These are phyloP conservation scores for Wallacemonas sp. DNA, from an alignment of 208 protist genomes.

Conservation along the genomic window DNA sequence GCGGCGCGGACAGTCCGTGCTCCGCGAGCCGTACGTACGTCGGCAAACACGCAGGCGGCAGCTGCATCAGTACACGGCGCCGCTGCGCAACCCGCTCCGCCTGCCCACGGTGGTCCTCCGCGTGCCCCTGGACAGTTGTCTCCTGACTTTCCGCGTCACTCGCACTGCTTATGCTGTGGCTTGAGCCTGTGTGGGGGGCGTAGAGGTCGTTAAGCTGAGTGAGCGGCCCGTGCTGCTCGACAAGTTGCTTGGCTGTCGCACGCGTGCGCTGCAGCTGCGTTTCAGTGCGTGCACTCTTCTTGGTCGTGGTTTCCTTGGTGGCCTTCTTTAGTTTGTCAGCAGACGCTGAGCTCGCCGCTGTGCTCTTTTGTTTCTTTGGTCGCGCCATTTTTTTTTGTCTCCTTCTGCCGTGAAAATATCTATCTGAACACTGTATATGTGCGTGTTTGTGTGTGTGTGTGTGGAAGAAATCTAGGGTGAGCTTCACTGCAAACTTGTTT, in stretches of 20 bases:
- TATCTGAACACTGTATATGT: no score
- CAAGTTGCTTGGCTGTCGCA: slow-evolving; percentile 12
- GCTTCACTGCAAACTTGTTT: no score
- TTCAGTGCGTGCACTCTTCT: not conserved
- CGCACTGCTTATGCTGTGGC: not conserved
- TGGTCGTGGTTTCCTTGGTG: slow-evolving; percentile 17
- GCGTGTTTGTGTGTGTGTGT: no score
- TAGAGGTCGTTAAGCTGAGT: slow-evolving; percentile 37
- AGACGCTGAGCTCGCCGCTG: no score
- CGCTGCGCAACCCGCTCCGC: slow-evolving; percentile 3
- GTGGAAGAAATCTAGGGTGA: no score
- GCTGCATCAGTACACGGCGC: slow-evolving; percentile 18
- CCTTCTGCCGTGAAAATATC: not conserved
- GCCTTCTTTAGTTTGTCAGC: no score
- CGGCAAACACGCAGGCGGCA: slow-evolving; percentile 18
- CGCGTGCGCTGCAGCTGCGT: not conserved
- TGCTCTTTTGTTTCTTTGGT: no score
- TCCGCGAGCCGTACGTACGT: slow-evolving; percentile 43
- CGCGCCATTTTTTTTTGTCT: slow-evolving; percentile 8
- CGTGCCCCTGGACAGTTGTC: no score
- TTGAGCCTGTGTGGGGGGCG: not conserved
- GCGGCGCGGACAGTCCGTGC: slow-evolving; percentile 31
- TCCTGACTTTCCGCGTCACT: not conserved
- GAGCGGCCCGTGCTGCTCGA: slow-evolving; percentile 25
- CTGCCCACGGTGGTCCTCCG: not conserved